Base-by-base conservation (phyloP, 805 yeast genomes). In the Ogataea minuta region DNA sequence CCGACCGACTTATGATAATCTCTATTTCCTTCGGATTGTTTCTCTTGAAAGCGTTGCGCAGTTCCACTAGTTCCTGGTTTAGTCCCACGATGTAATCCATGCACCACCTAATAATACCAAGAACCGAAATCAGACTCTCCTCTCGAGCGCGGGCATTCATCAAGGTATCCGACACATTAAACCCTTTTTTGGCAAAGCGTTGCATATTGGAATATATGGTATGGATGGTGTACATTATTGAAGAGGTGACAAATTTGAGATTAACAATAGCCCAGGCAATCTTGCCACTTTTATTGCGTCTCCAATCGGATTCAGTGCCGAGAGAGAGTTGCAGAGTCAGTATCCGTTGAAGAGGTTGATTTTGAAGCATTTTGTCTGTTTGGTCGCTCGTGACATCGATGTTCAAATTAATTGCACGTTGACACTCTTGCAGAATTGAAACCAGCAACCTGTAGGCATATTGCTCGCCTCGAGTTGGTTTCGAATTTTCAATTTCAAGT, bases 81-180 rank as follows among this genome's bases (percentile, higher is more conserved):
- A 86, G 57, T 46, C 76, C 79, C 1, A 82, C 77, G 39, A 87
- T 69, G 44, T 87, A 76, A 56, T 89, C 96, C 23, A 87, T 74
- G 49, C 86, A 74, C 96, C 97, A 91, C 52, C 87, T 77, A 7
- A 84, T 77, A 27, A 84, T 76, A 0, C 97, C 97, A n/a, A 86
- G 61, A 9, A 80, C 67, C 12, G 78, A 70, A 50, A 81, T 66
- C 3, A 84, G 70, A 45, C 78, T 70, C 50, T 83, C 89, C 25
- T 81, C 81, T 48, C 88, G 68, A 54, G 75, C 45, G 52, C 53
- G 43, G 36, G 69, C 58, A 31, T 63, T 62, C 5, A 54, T 51
- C 8, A 60, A 56, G 13, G 68, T 68, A 44, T 79, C 84, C 25
- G 72, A 70, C 2, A 67, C 56, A 4, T 72, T 71, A 10, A 61